Evolutionary conservation across 1,284 basidiomycete genomes (phyloP), one percentile per base, ranked within the genome.

Genomic region (Moesziomyces sp.): DNA sequence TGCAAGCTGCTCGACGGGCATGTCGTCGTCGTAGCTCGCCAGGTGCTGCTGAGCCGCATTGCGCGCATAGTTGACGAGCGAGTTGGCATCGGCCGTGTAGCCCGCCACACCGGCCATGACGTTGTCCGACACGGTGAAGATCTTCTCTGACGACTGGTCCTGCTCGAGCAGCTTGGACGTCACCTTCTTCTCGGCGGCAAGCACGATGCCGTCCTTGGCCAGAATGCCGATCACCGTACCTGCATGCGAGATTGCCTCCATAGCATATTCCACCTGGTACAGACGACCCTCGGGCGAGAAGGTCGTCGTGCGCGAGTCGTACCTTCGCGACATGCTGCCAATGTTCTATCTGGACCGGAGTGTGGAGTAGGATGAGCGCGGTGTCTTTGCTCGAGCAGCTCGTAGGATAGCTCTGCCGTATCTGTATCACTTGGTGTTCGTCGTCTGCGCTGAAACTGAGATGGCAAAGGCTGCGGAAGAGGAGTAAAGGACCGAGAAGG

Each of bases 161-260:
- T 94, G 94, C 56, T 99, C 96, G 63, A 99, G 89, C 47, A 99
- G 89, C 86, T 99, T 99, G 51, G 94, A 94, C 0, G 97, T 98
- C 44, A 99, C 94, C 86, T 97, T 97, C 90, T 99, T 99, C 88
- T 99, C 96, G 8, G 96, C 96, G 0, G 94, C 96, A n/a, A 99
- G 88, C 3, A 98, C 94, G 42, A 99, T 93, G 1, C 97, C 96
- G 49, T 71, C 85, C 77, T 92, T 93, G 21, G 94, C 93, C n/a
- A 97, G 88, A 57, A 97, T 91, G 44, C 94, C 94, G 30, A 98
- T 89, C 46, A 97, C 94, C 16, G 94, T 95, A 70, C 95, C 95
- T 28, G 94, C 95, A 81, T 96, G 93, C 28, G 93, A 95, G 88
- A 98, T 97, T 68, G 94, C 94, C 84, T 98, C 94, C 94, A 97